Base-by-base conservation (phyloP, 495 filamentous ascomycete genomes). In the Trichoderma asperelloides region DNA sequence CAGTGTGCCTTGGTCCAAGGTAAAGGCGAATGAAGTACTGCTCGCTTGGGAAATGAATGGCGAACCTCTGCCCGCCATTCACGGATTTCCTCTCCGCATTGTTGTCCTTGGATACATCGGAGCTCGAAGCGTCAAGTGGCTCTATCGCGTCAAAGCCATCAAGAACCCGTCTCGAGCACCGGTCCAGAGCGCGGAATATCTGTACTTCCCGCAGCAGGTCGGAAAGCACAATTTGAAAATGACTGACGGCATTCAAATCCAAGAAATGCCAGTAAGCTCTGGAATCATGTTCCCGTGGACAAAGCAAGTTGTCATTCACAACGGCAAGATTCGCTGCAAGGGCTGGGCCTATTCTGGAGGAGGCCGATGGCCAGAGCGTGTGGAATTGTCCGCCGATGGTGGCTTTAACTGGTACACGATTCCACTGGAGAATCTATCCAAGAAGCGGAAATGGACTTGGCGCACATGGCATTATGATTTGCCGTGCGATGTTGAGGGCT, bases 71-170 rank as follows among this genome's bases (percentile, higher is more conserved):
- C 81, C 84, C 40, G 92, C 93, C 1, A 94, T 97, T 72, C 94
- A 98, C 70, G 94, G 94, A 13, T 88, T 89, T 64, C 94, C 94
- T 0, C 73, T 98, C 47, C 81, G 94, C 63, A 88, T 89, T 4
- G 89, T 97, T 4, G 91, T 98, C 11, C 94, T 94, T 0, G 93
- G 94, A 2, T 92, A 96, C 76, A 97, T 98, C 68, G 94, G 94
- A 47, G 94, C 93, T 6, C 82, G 94, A 63, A 96, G 93, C 76
- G 93, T 98, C 39, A 98, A 98, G 76, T 98, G 94, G 94, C 72
- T 98, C 69, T 96, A 90, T 80, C 88, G 82, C 49, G 82, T 98
- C 64, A 89, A 93, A 39, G 72, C 97, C 63, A 95, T 92, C 0
- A 83, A 86, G 6, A 75, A 77, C 6, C 94, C 94, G 0, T 88